Conservation (phyloP, 345 rosid species). For the Bruguiera sexangula region DNA sequence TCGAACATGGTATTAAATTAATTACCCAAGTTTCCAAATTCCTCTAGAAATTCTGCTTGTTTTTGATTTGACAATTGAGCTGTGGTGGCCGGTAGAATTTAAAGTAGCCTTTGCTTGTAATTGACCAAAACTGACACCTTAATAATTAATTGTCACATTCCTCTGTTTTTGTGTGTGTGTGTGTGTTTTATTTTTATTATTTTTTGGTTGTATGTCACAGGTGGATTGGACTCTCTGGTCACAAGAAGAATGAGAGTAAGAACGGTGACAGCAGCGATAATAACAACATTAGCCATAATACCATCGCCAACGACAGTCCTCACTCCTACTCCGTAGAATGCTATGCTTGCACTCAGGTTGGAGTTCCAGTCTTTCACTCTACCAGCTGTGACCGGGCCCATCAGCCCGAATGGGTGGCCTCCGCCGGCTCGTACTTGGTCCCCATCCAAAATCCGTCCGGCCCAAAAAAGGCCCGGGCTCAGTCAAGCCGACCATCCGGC, state of each 20-base stretch:
- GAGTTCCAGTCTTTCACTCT: conserved; percentile 90
- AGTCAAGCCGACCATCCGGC: conserved; percentile 20
- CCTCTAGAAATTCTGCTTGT: too few species aligned
- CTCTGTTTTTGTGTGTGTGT: too few species aligned
- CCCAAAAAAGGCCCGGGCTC: conserved; percentile 14
- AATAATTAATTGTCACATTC: too few species aligned
- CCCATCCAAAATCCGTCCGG: conserved; percentile 53
- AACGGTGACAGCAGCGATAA: background rate
- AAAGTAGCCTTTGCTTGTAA: too few species aligned
- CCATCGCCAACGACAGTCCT: conserved; percentile 33
- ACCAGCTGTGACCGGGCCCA: conserved; percentile 86
- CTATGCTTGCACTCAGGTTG: conserved; percentile 91
- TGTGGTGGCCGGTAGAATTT: too few species aligned
- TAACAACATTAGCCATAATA: background rate
- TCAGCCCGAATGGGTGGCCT: conserved; percentile 92
- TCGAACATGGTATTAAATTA: too few species aligned
- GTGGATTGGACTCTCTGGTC: conserved; percentile 39
- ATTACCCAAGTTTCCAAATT: too few species aligned
- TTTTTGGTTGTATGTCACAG: conserved; percentile 11
- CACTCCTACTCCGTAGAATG: conserved; percentile 61
- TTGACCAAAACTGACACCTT: too few species aligned
- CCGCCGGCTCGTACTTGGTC: conserved; percentile 87
- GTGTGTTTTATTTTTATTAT: too few species aligned
- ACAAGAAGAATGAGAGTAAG: background rate
- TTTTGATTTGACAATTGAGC: too few species aligned